Base-by-base conservation (phyloP, 495 filamentous ascomycete species). In the Neurospora sp. region DNA sequence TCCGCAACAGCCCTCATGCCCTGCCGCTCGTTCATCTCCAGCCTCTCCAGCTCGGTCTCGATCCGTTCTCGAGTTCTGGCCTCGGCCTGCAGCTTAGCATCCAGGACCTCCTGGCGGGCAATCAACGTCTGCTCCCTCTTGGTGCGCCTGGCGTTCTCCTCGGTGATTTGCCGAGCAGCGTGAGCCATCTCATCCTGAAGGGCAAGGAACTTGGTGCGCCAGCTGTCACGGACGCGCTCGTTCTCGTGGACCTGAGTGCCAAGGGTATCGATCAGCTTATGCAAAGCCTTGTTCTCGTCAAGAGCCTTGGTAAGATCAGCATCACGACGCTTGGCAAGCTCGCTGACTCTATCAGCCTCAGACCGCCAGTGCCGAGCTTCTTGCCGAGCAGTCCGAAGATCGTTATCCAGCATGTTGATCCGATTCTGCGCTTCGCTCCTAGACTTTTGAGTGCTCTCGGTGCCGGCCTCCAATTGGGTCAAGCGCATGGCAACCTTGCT, bases 161-260 rank as follows among this genome's bases (percentile, higher is more conserved):
- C 87, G 18, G 89, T 88, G 71, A 97, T 89, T 70, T 96, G 91
- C 59, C 87, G 85, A 71, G 91, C 90, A n/a, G 92, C 89, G 70
- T 82, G 84, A 12, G 89, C 87, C 91, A 98, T 93, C 71, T 97
- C 92, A 75, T 91, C 87, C 82, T 97, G 94, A 68, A 98, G 82
- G 70, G 86, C 87, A 75, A 94, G 88, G 77, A 97, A 91, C 79
- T 94, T 95, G 77, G 86, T 85, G 74, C 92, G 89, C 83, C 97
- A 91, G 76, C 84, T 87, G 75, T 94, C 91, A 70, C 93, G 90
- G 74, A 91, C 87, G 74, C 89, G 87, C 79, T 92, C 89, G 79
- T 90, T 93, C 81, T 98, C 94, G 81, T 97, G 90, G 69, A 97
- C 88, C 77, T 97, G 93, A 59, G 86, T 84, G 73, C 87, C 87